phyloP scores from a whole-genome alignment of 495 filamentous ascomycete species.

The Daldinia decipiens region DNA sequence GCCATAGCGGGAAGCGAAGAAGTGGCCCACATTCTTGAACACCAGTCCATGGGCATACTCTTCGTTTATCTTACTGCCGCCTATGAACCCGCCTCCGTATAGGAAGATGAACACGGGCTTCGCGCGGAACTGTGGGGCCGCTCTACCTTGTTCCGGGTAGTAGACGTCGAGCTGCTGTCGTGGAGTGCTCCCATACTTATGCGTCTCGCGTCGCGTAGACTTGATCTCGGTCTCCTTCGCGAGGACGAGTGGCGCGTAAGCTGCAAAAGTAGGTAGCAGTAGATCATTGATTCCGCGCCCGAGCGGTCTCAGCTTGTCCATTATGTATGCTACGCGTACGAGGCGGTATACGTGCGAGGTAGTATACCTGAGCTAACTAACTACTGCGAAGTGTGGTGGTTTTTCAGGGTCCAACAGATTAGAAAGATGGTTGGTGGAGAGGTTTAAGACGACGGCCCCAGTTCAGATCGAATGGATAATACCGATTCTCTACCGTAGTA shows the following conservation, averaged over 20 bases:
- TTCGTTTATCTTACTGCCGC: conserved; percentile 49
- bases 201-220: conserved; percentile 45
- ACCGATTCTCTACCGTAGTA: not conserved
- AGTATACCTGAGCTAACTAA: not conserved
- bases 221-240: conserved; percentile 50
- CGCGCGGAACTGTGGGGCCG: conserved; percentile 17
- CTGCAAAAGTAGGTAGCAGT: conserved; percentile 51
- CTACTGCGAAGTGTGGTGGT: not conserved
- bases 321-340: conserved; percentile 6
- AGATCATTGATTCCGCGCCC: conserved; percentile 50
- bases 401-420: not conserved
- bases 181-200: conserved; percentile 49
- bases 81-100: conserved; percentile 56
- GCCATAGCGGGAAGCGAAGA: conserved; percentile 52
- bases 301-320: conserved; percentile 54
- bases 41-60: conserved; percentile 46
- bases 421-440: not conserved
- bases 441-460: not conserved
- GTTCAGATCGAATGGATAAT: no score
- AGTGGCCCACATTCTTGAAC: conserved; percentile 54
- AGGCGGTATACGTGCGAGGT: not conserved
- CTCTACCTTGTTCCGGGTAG: conserved; percentile 31
- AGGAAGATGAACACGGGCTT: conserved; percentile 55
- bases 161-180: conserved; percentile 58
- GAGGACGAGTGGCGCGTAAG: conserved; percentile 49